Percentiles rank a stretch among this genome's conserved stretches.
These are phyloP conservation scores for Mollisiaceae sp. DNA, from an alignment of 2,329 filamentous ascomycete genomes.

Conservation along the genomic window DNA sequence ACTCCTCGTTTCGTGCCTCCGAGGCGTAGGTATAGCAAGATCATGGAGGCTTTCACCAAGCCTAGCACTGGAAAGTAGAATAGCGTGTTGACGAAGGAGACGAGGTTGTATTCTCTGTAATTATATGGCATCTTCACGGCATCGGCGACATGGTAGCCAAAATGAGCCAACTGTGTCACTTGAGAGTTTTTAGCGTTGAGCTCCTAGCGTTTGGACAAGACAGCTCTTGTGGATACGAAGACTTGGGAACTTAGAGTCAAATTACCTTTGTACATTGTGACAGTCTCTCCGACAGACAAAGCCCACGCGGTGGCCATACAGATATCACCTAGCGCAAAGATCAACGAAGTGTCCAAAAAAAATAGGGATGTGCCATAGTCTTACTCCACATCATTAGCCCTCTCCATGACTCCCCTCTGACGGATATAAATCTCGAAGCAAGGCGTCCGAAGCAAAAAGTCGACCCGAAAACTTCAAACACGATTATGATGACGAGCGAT, in stretches of 20 bases:
- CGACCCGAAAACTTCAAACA: slow-evolving; percentile 24
- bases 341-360: not conserved
- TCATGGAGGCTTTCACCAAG: slow-evolving; percentile 52
- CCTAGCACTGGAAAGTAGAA: slow-evolving; percentile 54
- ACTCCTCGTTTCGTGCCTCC: slow-evolving; percentile 40
- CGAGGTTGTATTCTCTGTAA: not conserved
- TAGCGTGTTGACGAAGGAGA: slow-evolving; percentile 42
- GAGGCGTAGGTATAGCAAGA: slow-evolving; percentile 51
- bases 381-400: slow-evolving; percentile 32
- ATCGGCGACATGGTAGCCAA: slow-evolving; percentile 29
- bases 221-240: too few relatives aligned
- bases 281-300: slow-evolving; percentile 12
- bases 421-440: slow-evolving; percentile 21
- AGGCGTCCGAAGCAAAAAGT: slow-evolving; percentile 27
- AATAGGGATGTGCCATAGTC: not conserved
- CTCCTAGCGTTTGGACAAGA: not conserved
- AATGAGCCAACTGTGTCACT: slow-evolving; percentile 31
- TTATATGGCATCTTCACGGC: slow-evolving; percentile 37
- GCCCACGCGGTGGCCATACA: slow-evolving; percentile 29
- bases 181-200: not conserved
- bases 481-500: slow-evolving; percentile 25
- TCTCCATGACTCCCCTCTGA: slow-evolving; percentile 19
- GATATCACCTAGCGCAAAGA: slow-evolving; percentile 23
- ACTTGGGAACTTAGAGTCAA: too few relatives aligned
- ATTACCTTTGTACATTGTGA: slow-evolving; percentile 19